Evolutionary conservation across 768 basidiomycete genomes (phyloP).

Genomic region (Serendipita sp.): DNA sequence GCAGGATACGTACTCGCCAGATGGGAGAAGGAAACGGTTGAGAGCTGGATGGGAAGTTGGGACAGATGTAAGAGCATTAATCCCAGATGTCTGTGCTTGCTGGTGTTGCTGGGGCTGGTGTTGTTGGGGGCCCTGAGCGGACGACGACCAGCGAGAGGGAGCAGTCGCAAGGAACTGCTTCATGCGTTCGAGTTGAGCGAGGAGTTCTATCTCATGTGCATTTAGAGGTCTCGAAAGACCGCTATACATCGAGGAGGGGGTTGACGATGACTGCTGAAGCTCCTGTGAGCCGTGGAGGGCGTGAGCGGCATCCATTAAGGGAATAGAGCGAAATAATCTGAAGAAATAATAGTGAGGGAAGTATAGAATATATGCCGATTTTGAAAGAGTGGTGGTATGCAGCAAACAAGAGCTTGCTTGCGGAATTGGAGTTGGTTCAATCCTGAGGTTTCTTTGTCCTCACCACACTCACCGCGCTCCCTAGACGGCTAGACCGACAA

Average conservation of each 20-base stretch:
- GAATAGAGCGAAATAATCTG: neutral
- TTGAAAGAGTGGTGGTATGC: neutral
- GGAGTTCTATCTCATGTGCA: slow-evolving; percentile 46
- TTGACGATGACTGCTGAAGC: neutral
- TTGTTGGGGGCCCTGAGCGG: slow-evolving; percentile 21
- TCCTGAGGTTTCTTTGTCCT: too few species aligned
- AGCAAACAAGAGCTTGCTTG: neutral
- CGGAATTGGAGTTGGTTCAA: too few species aligned
- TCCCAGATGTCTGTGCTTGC: neutral
- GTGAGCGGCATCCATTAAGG: neutral
- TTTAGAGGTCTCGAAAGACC: slow-evolving; percentile 35
- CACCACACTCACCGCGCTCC: too few species aligned
- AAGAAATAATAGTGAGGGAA: neutral
- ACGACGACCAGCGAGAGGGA: slow-evolving; percentile 45
- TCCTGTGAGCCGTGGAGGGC: neutral
- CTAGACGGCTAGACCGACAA: too few species aligned
- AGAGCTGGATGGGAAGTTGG: slow-evolving; percentile 54
- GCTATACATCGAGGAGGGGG: neutral
- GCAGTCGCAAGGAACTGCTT: slow-evolving; percentile 83
- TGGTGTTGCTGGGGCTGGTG: slow-evolving; percentile 9
- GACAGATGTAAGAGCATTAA: slow-evolving; percentile 13
- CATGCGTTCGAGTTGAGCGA: slow-evolving; percentile 64
- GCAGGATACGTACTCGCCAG: slow-evolving; percentile 77
- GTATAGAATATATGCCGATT: neutral
- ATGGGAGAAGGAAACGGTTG: slow-evolving; percentile 75